phyloP scores from a whole-genome alignment of 1,284 basidiomycete species.

The Xerocomus minutiporus region DNA sequence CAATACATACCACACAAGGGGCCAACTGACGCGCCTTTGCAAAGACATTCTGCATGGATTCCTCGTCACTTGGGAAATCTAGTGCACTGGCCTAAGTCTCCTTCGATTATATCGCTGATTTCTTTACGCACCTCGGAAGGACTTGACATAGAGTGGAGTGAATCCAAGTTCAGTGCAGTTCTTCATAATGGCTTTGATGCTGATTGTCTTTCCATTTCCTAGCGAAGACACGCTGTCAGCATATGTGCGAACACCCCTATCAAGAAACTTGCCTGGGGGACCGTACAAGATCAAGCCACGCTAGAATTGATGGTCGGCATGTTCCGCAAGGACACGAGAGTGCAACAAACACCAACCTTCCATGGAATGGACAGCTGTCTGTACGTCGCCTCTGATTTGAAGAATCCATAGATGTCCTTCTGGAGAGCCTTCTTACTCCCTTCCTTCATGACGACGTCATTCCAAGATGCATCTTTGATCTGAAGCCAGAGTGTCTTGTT shows the following conservation, averaged over 20 bases:
- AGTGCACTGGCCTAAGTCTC: slow-evolving; percentile 2
- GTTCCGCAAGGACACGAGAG: slow-evolving; percentile 1
- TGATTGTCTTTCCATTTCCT: slow-evolving; percentile 85
- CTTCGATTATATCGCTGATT: not conserved
- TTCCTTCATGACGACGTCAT: slow-evolving; percentile 70
- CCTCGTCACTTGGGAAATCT: slow-evolving; percentile 67
- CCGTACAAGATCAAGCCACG: slow-evolving; percentile 71
- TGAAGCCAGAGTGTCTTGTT: slow-evolving; percentile 59
- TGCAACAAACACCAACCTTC: slow-evolving; percentile 51
- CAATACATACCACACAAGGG: slow-evolving; percentile 60
- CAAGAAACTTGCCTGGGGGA: slow-evolving; percentile 50
- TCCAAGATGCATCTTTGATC: slow-evolving; percentile 71
- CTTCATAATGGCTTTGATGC: slow-evolving; percentile 72
- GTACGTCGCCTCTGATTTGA: slow-evolving; percentile 65
- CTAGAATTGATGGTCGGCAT: slow-evolving; percentile 32
- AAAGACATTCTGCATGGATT: slow-evolving; percentile 60
- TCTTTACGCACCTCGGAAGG: slow-evolving; percentile 49
- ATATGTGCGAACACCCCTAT: not conserved
- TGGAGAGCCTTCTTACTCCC: slow-evolving; percentile 62
- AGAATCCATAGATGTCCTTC: slow-evolving; percentile 76
- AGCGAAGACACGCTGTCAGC: slow-evolving; percentile 2
- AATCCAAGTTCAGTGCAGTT: slow-evolving; percentile 55
- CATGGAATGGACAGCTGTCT: slow-evolving; percentile 72
- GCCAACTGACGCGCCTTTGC: slow-evolving; percentile 60
- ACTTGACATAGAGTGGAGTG: slow-evolving; percentile 73